phyloP scores from a whole-genome alignment of 352 stramenopile genomes.

The Globisporangium paroecandrum region DNA sequence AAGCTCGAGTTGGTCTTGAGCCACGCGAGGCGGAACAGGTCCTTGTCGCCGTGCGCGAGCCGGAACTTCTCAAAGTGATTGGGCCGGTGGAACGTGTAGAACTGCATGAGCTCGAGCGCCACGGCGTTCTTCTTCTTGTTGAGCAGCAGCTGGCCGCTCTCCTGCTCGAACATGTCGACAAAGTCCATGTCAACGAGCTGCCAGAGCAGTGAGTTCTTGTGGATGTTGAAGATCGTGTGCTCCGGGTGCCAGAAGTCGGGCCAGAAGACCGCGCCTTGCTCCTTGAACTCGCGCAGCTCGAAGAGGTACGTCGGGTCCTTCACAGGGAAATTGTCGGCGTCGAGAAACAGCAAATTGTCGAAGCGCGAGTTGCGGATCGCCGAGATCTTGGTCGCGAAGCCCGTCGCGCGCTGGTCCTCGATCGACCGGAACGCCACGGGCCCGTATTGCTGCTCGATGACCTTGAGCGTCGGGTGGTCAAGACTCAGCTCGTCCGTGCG shows the following conservation, averaged over 20 bases:
- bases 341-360: constrained; percentile 62
- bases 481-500: constrained; percentile 17
- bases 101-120: constrained; percentile 31
- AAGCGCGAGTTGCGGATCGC: constrained; percentile 56
- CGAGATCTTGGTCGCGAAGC: constrained; percentile 62
- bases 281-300: constrained; percentile 33
- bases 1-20: constrained; percentile 43
- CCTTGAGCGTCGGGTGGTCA: constrained; percentile 20
- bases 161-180: constrained; percentile 73
- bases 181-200: constrained; percentile 45
- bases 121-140: constrained; percentile 31
- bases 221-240: constrained; percentile 66
- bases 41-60: constrained; percentile 50
- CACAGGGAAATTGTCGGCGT: constrained; percentile 60
- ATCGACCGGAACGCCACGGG: constrained; percentile 49
- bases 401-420: constrained; percentile 31
- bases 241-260: constrained; percentile 70
- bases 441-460: constrained; percentile 34
- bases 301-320: constrained; percentile 67
- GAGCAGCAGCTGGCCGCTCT: constrained; percentile 60
- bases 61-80: constrained; percentile 40
- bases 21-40: constrained; percentile 58
- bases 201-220: constrained; percentile 48
- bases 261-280: constrained; percentile 59
- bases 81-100: constrained; percentile 47